A percentile compares a stretch with the other conserved stretches of the same genome.
Evolutionary conservation across 2,329 filamentous ascomycete species (phyloP).

Genomic region (Aurifilum marmelostoma): DNA sequence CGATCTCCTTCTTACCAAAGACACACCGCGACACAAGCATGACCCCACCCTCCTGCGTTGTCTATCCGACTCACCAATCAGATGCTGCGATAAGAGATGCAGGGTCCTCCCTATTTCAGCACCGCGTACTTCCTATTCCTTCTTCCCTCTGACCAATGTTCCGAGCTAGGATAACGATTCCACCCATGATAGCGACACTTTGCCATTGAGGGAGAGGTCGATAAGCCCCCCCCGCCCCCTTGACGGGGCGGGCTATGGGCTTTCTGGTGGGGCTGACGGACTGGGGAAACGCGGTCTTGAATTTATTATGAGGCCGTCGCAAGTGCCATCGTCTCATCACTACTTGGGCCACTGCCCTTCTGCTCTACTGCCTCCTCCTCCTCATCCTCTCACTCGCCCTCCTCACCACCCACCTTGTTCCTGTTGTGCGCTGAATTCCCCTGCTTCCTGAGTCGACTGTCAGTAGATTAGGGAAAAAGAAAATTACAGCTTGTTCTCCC

Average conservation of each 20-base stretch:
- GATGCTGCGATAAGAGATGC: conserved; percentile 12
- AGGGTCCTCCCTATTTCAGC: background rate
- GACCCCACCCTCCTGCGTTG: too few relatives aligned
- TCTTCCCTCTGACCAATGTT: background rate
- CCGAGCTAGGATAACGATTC: background rate
- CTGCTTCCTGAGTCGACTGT: background rate
- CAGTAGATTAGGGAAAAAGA: too few relatives aligned
- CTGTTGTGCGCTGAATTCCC: background rate
- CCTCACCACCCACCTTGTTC: background rate
- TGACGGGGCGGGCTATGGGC: background rate
- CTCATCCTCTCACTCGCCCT: too few relatives aligned
- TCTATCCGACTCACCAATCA: conserved; percentile 5
- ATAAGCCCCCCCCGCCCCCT: background rate
- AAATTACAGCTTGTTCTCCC: background rate
- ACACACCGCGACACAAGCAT: background rate
- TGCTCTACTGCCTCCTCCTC: background rate
- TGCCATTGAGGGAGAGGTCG: background rate
- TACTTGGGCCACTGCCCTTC: background rate
- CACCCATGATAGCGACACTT: background rate
- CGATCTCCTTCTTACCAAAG: background rate
- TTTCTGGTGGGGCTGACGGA: background rate
- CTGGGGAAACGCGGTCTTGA: conserved; percentile 1
- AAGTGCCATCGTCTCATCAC: background rate
- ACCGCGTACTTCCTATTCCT: background rate
- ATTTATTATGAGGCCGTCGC: background rate